Conservation (phyloP, 2,329 filamentous ascomycete genomes). For the Fusarium bulbicola region DNA sequence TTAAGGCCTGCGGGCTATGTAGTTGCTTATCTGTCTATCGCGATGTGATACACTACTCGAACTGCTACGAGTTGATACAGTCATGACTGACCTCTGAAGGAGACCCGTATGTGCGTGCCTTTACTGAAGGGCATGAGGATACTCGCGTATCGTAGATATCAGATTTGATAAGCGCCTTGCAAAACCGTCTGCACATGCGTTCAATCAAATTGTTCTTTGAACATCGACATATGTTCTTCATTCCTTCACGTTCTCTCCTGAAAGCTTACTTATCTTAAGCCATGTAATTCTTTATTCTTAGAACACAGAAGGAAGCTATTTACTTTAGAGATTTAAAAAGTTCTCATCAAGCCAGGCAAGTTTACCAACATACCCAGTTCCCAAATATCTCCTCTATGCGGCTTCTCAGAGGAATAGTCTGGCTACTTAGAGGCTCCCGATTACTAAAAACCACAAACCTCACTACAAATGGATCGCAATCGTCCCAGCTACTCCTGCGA, state of each 20-base stretch:
- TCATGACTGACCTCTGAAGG: too few species aligned
- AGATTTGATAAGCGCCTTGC: too few species aligned
- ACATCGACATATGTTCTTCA: not conserved
- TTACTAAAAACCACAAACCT: not conserved
- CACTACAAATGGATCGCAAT: not conserved
- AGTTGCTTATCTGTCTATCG: rapidly evolving
- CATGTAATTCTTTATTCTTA: too few species aligned
- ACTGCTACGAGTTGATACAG: too few species aligned
- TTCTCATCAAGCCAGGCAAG: not conserved
- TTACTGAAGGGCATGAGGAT: too few species aligned
- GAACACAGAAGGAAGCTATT: not conserved
- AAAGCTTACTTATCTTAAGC: rapidly evolving
- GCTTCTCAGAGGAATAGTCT: not conserved
- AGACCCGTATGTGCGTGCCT: rapidly evolving
- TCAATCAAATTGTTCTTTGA: too few species aligned
- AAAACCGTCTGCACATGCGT: rapidly evolving
- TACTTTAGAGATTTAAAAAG: rapidly evolving
- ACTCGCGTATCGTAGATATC: too few species aligned
- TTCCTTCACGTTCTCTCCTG: not conserved
- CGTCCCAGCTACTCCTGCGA: too few species aligned
- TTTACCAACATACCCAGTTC: not conserved
- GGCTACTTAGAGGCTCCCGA: not conserved
- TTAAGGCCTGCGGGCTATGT: too few species aligned
- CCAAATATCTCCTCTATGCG: not conserved
- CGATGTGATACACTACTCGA: rapidly evolving